Base-by-base conservation (phyloP, 1,284 basidiomycete species). In the Moesziomyces antarcticus region DNA sequence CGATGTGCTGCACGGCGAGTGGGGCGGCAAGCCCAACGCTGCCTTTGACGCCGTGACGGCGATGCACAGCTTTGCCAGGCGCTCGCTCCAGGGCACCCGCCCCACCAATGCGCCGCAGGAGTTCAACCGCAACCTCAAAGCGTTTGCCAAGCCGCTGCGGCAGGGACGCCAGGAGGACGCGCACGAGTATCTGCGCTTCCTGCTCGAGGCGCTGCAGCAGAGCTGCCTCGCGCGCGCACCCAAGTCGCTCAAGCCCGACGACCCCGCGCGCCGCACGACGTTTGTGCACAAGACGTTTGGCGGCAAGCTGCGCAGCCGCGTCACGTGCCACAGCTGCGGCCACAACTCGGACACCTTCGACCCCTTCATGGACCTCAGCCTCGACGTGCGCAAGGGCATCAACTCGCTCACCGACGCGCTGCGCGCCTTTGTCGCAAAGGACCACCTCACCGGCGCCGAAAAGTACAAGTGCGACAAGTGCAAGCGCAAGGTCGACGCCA, bases 391-490 rank as follows among this genome's bases (percentile, higher is more conserved):
- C n/a, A 88, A 89, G 64, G 89, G 88, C 46, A 88, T 88, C 48
- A 86, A 87, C 56, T 88, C 87, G 3, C 81, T 99, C 47, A 88
- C 87, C 78, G 90, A 92, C 20, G 94, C 94, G 11, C 86, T 99
- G 70, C 88, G 89, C 43, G 91, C 90, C 70, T 98, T 97, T 80
- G 89, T 92, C 21, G 90, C 90, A 20, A 87, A 92, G 51, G 97
- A 99, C 80, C 87, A 88, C 74, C 85, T 99, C 55, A 92, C 90
- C 62, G 97, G 96, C 0, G 89, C 91, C 6, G 94, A 99, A 87
- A 97, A 97, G 86, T 99, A 99, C 86, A 93, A 94, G 83, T 99
- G 97, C 85, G 96, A 99, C 84, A 93, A 93, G 82, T 97, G 95
- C 87, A 94, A 94, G 85, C 91, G 90, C 81, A 88, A 89, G 49